Percentiles rank a stretch among this genome's conserved stretches.
phyloP scores from a whole-genome alignment of 2,329 filamentous ascomycete genomes.

The Neofusicoccum ribis region DNA sequence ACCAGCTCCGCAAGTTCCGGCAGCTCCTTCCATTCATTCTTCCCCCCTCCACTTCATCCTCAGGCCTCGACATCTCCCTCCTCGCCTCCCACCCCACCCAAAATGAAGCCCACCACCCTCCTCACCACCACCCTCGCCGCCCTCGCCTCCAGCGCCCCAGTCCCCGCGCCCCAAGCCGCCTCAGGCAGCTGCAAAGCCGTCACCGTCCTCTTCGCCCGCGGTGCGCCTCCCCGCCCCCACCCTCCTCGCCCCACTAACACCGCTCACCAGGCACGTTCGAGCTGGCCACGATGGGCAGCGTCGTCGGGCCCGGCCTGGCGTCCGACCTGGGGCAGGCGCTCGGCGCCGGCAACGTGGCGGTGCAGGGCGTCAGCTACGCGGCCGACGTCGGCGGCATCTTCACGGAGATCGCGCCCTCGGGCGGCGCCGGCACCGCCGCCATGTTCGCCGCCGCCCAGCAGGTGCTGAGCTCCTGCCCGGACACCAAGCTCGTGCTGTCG shows the following conservation, averaged over 20 bases:
- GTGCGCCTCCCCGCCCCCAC: too few relatives aligned
- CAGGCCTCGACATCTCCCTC: background rate
- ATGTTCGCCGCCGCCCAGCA: conserved; percentile 48
- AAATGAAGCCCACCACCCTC: background rate
- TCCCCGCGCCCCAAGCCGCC: background rate
- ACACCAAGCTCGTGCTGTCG: conserved; percentile 48
- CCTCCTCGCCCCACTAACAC: too few relatives aligned
- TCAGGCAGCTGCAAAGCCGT: conserved; percentile 19
- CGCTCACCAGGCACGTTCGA: conserved; percentile 49
- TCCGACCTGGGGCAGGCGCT: conserved; percentile 45
- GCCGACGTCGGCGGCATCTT: conserved; percentile 40
- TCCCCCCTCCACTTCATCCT: too few relatives aligned
- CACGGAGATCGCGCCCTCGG: background rate
- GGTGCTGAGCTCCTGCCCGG: conserved; percentile 41
- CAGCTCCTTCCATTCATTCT: background rate
- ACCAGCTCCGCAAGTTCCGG: background rate
- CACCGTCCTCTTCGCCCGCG: conserved; percentile 58
- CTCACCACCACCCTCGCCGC: background rate
- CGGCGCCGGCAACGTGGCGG: conserved; percentile 44
- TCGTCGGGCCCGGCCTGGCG: conserved; percentile 55
- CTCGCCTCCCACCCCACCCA: background rate
- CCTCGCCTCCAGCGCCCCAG: background rate
- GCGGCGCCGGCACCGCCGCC: conserved; percentile 26
- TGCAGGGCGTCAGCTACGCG: conserved; percentile 58
- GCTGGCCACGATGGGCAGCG: conserved; percentile 52